Evolutionary conservation across 192 early-diverging fungal genomes (phyloP), one percentile per base, ranked within the genome.

Genomic region (Backusella liffmaniae): DNA sequence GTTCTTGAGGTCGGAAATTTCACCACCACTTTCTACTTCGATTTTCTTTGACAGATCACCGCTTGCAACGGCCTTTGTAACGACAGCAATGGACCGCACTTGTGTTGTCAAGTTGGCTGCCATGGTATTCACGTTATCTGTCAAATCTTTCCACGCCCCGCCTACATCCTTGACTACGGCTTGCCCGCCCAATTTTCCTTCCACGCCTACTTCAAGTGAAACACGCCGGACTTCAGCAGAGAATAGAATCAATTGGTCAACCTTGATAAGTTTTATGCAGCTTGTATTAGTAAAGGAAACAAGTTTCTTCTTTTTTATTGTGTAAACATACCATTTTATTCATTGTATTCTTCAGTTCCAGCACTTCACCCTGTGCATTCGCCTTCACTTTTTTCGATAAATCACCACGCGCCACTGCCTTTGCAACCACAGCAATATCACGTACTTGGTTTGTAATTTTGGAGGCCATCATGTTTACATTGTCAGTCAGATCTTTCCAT

Each of bases 131-230:
- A 88, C 89, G 66, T 84, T 85, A 42, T 89, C 86, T 0, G 88
- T 90, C 12, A 90, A 65, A 35, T 89, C 87, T 35, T 86, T 84
- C 89, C 89, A 90, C 0, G 84, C 85, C 34, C 86, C 86, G 41
- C 77, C 80, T 6, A 87, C 86, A 34, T 76, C 79, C 36, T 85
- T 80, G 13, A 91, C 86, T 7, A 85, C 79, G 39, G 87, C 90
- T 77, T 90, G 88, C 0, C 85, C 87, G 12, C 91, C 92, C 12
- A 93, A 79, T 34, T 82, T 83, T 13, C 92, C 92, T 73, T 91
- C 86, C 0, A 85, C 84, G 9, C 91, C 92, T 41, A 92, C 91
- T 72, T 91, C 91, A 69, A 84, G 83, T 4, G 90, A 87, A 2
- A 93, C 92, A 37, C 88, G 85, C 13, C 88, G 86, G 18, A 93